Percentiles rank a stretch among this genome's conserved stretches.
These are phyloP conservation scores for Pseudocercospora fuligena DNA, from an alignment of 2,329 filamentous ascomycete genomes.

Conservation along the genomic window DNA sequence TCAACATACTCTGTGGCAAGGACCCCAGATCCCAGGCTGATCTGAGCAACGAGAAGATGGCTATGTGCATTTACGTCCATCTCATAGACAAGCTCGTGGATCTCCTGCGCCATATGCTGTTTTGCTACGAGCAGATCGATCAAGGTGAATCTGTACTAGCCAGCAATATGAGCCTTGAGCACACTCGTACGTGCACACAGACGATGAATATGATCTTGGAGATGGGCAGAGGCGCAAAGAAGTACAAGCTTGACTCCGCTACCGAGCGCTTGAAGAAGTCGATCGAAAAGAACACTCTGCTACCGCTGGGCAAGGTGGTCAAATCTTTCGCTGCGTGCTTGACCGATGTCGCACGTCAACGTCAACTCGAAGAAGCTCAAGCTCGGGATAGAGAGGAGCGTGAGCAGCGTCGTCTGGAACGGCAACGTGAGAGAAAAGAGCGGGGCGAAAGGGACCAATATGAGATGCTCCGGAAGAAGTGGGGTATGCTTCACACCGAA, in stretches of 20 bases:
- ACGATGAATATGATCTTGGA: slow-evolving; percentile 29
- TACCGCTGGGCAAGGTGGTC: slow-evolving; percentile 25
- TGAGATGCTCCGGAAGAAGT: slow-evolving; percentile 21
- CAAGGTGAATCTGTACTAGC: background rate
- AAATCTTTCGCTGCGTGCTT: slow-evolving; percentile 20
- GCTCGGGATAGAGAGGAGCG: background rate
- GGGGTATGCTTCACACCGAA: slow-evolving; percentile 33
- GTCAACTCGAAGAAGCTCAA: background rate
- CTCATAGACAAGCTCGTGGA: slow-evolving; percentile 35
- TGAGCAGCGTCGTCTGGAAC: slow-evolving; percentile 7
- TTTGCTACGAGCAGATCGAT: slow-evolving; percentile 28
- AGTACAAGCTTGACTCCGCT: slow-evolving; percentile 23
- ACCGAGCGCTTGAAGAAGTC: slow-evolving; percentile 27
- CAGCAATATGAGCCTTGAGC: slow-evolving; percentile 8
- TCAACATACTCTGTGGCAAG: slow-evolving; percentile 21
- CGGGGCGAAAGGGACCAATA: slow-evolving; percentile 9
- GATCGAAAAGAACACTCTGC: slow-evolving; percentile 24
- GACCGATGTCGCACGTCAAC: background rate
- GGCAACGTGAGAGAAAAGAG: slow-evolving; percentile 10
- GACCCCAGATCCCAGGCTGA: slow-evolving; percentile 21
- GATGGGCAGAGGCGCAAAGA: slow-evolving; percentile 24
- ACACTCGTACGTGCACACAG: slow-evolving; percentile 25
- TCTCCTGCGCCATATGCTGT: slow-evolving; percentile 26
- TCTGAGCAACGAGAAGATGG: slow-evolving; percentile 15
- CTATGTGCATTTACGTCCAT: slow-evolving; percentile 35